phyloP scores from a whole-genome alignment of 2,329 filamentous ascomycete species.

The Aspergillus versicolor region DNA sequence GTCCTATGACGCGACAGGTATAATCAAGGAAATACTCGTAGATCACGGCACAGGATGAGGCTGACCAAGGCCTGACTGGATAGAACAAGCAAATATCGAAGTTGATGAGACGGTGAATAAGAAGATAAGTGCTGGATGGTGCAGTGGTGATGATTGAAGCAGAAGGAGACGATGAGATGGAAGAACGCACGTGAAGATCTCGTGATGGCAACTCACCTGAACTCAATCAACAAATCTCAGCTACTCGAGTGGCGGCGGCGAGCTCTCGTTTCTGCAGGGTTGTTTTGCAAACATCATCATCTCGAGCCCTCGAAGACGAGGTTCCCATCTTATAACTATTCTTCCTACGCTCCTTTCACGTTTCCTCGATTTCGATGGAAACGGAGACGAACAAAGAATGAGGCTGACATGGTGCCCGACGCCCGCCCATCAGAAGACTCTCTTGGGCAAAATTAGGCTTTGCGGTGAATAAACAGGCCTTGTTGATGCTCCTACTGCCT shows the following conservation, averaged over 20 bases:
- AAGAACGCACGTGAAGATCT: constrained; percentile 15
- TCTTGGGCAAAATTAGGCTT: neutral
- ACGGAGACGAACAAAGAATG: neutral
- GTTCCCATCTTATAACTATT: neutral
- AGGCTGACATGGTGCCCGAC: constrained; percentile 6
- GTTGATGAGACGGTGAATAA: constrained; percentile 3
- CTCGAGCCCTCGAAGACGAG: neutral
- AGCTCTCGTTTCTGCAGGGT: neutral
- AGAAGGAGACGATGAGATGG: constrained; percentile 12
- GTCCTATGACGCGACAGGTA: constrained; percentile 7
- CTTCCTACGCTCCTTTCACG: neutral
- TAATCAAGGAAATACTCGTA: constrained; percentile 4
- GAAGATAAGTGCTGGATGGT: neutral
- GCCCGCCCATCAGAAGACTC: neutral
- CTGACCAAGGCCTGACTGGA: neutral
- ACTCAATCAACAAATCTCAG: neutral
- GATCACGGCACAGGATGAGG: neutral
- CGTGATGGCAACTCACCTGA: constrained; percentile 8
- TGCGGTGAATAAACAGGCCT: neutral
- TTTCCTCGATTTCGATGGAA: neutral
- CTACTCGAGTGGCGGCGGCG: neutral
- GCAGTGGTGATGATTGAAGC: neutral
- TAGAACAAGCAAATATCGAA: neutral
- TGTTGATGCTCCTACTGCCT: neutral
- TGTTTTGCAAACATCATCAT: neutral